These are phyloP conservation scores for Colletotrichum noveboracense DNA, from an alignment of 2,329 filamentous ascomycete species.

Conservation along the genomic window DNA sequence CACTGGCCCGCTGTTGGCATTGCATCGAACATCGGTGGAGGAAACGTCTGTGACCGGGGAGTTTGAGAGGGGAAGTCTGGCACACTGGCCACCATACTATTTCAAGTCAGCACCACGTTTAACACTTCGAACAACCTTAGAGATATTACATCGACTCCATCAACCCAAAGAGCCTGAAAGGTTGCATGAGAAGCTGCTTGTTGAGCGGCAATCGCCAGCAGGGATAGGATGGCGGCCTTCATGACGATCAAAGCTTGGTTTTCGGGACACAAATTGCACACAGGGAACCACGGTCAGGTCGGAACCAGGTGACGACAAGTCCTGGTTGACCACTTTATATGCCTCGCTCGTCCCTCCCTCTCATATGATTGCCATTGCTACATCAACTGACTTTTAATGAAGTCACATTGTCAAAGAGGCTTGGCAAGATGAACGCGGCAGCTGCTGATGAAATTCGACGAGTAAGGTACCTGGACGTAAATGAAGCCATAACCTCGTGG, in stretches of 20 bases:
- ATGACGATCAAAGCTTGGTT: constrained; percentile 28
- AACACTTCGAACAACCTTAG: neutral
- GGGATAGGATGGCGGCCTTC: constrained; percentile 38
- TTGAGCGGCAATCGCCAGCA: constrained; percentile 37
- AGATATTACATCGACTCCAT: constrained; percentile 40
- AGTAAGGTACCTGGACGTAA: neutral
- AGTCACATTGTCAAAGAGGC: neutral
- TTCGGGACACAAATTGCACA: neutral
- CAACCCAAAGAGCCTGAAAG: constrained; percentile 56
- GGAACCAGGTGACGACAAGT: neutral
- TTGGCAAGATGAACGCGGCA: neutral
- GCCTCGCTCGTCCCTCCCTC: neutral
- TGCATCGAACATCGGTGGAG: constrained; percentile 46
- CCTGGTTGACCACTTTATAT: neutral
- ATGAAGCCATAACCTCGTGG: neutral
- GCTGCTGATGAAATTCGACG: neutral
- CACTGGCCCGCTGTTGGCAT: constrained; percentile 38
- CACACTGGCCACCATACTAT: constrained; percentile 17
- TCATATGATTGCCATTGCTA: no score
- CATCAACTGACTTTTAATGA: neutral
- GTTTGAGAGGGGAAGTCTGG: constrained; percentile 34
- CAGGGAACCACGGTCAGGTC: neutral
- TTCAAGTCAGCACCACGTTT: constrained; percentile 12
- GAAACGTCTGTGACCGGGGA: constrained; percentile 45
- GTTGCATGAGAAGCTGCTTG: constrained; percentile 51